Evolutionary conservation across 306 rosid species (phyloP).

Genomic region (Lathyrus tuberosus): DNA sequence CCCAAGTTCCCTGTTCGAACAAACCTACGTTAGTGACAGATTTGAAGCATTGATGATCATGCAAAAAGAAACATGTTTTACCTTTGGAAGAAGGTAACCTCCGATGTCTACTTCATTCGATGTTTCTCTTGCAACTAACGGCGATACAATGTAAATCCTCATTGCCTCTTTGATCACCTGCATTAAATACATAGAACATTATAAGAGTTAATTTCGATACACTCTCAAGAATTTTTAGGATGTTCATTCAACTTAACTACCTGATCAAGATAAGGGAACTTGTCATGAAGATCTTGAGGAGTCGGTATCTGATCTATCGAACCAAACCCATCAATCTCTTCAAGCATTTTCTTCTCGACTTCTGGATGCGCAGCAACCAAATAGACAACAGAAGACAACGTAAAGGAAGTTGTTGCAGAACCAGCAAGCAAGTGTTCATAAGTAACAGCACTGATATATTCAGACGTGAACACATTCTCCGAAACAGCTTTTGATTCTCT

Average conservation of each 20-base stretch:
- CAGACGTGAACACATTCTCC: conserved; percentile 62
- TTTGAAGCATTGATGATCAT: not conserved
- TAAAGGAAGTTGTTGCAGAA: conserved; percentile 84
- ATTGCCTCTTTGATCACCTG: conserved; percentile 93
- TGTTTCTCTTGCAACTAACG: conserved; percentile 93
- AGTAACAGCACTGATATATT: conserved; percentile 78
- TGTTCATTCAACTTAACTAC: conserved; percentile 39
- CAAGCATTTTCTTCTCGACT: conserved; percentile 70
- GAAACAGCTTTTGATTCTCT: conserved; percentile 62
- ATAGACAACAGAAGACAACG: conserved; percentile 72
- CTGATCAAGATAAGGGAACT: conserved; percentile 87
- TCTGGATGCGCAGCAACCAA: conserved; percentile 82
- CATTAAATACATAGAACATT: conserved; percentile 20
- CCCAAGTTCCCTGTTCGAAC: conserved; percentile 87
- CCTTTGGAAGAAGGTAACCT: conserved; percentile 94
- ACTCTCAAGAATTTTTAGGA: not conserved
- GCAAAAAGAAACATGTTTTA: conserved; percentile 22
- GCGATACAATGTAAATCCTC: conserved; percentile 81
- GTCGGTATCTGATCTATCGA: conserved; percentile 57
- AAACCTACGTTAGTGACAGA: conserved; percentile 16
- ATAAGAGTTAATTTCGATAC: not conserved
- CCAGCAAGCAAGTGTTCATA: conserved; percentile 95
- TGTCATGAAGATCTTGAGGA: conserved; percentile 71
- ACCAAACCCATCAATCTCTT: conserved; percentile 76
- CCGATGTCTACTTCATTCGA: conserved; percentile 78